These are phyloP conservation scores for Diutina siamensis DNA, from an alignment of 1,139 yeast genomes.

Conservation along the genomic window DNA sequence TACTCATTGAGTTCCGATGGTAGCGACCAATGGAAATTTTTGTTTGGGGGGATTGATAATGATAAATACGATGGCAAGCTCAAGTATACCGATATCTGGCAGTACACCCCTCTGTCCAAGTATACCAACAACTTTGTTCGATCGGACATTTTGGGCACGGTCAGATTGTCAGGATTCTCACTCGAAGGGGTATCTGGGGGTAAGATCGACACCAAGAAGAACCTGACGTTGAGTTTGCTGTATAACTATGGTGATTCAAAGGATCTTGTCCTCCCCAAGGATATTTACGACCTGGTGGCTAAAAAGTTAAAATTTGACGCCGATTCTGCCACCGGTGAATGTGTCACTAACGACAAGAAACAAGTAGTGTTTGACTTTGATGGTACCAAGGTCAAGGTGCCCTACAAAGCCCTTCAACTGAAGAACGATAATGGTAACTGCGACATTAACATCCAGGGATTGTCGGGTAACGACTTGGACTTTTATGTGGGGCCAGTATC, in stretches of 20 bases:
- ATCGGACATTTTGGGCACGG: background rate
- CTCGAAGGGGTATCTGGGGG: background rate
- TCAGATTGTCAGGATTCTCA: background rate
- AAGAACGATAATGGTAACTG: background rate
- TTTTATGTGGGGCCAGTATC: background rate
- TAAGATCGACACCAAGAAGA: background rate
- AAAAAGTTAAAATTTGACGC: background rate
- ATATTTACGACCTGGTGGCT: background rate
- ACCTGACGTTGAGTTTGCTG: background rate
- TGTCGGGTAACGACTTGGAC: background rate
- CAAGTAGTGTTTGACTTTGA: background rate
- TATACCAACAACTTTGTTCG: conserved; percentile 1
- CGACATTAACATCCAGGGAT: background rate
- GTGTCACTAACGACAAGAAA: background rate
- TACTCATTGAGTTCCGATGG: background rate
- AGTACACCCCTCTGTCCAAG: conserved; percentile 1
- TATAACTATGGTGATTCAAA: conserved; percentile 1
- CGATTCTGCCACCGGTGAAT: background rate
- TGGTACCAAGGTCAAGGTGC: background rate
- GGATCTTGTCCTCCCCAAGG: background rate
- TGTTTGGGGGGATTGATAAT: conserved; percentile 3
- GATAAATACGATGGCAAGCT: background rate
- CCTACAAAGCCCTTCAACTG: background rate
- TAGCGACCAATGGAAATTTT: background rate
- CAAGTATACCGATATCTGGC: background rate